Evolutionary conservation across 1,284 basidiomycete genomes (phyloP), one percentile per base, ranked within the genome.

Genomic region (Moniliophthora roreri): DNA sequence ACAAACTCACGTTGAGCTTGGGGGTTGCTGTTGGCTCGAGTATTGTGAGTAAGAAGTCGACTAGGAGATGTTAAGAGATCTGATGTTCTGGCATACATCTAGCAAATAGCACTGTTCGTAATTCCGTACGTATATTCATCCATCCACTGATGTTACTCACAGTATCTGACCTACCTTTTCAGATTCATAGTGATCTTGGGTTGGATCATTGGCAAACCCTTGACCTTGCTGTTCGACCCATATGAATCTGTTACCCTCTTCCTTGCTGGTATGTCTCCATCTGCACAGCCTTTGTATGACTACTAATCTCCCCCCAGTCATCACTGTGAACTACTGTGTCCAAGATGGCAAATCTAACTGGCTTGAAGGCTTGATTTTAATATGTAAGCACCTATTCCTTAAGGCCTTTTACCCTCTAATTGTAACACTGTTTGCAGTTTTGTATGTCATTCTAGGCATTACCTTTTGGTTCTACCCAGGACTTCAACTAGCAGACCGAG

Each of bases 71-170:
- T n/a, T n/a, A n/a, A n/a, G n/a, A n/a, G n/a, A n/a, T n/a, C n/a
- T n/a, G 52, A 50, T 37, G 50, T 57, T 60, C 57, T 42, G 18
- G 53, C 36, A 49, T 47, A 26, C 28, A 53, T 20, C 34, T 39
- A 90, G 87, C 94, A 97, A 87, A 93, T 93, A 34, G 89, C 91
- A 1, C 79, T 95, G 23, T 91, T 95, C 61, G 87, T 96, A 53
- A 86, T 95, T 54, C 94, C 94, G 72, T 85, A 56, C 58, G 80
- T 72, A 15, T 60, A 44, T 11, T 16, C 16, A 11, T 8, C 21
- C 20, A 40, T 39, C 13, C 23, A 28, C 45, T 51, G 7, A 26
- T 15, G 21, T 24, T 18, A 7, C 8, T 15, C n/a, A 15, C 3
- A 41, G 39, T 54, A 21, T n/a, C 40, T 16, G 45, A 53, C 54